Evolutionary conservation across 305 asterid species (phyloP).

Genomic region (Fraxinus angustifolia): DNA sequence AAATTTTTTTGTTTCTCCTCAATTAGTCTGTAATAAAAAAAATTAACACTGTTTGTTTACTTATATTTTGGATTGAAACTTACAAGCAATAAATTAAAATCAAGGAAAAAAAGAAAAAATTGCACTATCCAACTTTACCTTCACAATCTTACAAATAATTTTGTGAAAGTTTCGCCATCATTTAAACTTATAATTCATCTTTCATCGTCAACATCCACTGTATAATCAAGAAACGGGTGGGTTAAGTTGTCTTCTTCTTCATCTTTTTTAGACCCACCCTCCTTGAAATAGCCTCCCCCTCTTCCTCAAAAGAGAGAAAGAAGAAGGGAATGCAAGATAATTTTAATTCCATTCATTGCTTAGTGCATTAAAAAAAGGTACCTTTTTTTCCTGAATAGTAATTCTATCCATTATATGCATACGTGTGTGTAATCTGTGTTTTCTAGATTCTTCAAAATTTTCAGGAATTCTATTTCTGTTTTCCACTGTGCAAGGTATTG

Average conservation of each 20-base stretch:
- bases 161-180: background rate
- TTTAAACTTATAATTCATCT: background rate
- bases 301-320: background rate
- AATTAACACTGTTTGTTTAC: background rate
- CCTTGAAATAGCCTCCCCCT: slow-evolving; percentile 20
- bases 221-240: slow-evolving; percentile 27
- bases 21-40: background rate
- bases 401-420: background rate
- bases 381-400: background rate
- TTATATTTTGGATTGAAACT: background rate
- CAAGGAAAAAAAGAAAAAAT: background rate
- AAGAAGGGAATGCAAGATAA: background rate
- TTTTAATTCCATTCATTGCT: slow-evolving; percentile 18
- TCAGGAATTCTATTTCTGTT: background rate
- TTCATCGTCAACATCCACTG: slow-evolving; percentile 19
- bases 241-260: slow-evolving; percentile 25
- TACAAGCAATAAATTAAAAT: background rate
- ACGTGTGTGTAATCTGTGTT: background rate
- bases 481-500: slow-evolving; percentile 12
- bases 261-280: slow-evolving; percentile 18
- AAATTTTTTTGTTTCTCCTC: background rate
- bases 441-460: slow-evolving; percentile 19
- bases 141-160: background rate
- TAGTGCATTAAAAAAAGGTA: slow-evolving; percentile 12
- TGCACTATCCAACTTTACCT: background rate